Evolutionary conservation across 495 filamentous ascomycete species (phyloP).

Genomic region (Pyrenula aspistea): DNA sequence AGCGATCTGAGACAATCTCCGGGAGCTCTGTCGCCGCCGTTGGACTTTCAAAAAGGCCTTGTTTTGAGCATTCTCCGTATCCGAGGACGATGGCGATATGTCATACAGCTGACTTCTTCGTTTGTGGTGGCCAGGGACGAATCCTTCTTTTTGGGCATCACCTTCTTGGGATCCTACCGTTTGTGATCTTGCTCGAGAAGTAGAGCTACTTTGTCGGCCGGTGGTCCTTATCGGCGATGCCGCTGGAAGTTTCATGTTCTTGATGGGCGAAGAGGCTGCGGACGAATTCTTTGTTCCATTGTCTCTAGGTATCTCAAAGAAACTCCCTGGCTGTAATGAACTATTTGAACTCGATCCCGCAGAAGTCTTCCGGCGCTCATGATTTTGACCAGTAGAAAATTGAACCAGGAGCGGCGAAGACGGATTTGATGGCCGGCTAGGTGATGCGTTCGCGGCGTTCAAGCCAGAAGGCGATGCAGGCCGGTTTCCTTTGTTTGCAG

Average conservation of each 20-base stretch:
- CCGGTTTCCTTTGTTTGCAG: conserved; percentile 59
- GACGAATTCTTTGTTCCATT: conserved; percentile 49
- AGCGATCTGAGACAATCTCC: conserved; percentile 81
- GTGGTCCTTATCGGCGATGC: conserved; percentile 39
- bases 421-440: conserved; percentile 78
- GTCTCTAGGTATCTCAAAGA: conserved; percentile 58
- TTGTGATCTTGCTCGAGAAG: conserved; percentile 66
- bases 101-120: conserved; percentile 90
- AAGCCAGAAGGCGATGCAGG: conserved; percentile 75
- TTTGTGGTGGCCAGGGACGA: conserved; percentile 67
- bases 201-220: conserved; percentile 33
- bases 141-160: conserved; percentile 56
- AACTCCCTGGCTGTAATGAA: conserved; percentile 60
- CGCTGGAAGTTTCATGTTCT: conserved; percentile 46
- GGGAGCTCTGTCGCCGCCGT: conserved; percentile 77
- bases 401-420: conserved; percentile 89
- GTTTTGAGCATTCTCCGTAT: conserved; percentile 86
- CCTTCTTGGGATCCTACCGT: conserved; percentile 93
- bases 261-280: conserved; percentile 66
- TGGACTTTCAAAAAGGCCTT: conserved; percentile 91
- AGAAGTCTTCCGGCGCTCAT: conserved; percentile 67
- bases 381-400: conserved; percentile 70
- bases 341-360: conserved; percentile 69
- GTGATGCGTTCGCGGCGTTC: conserved; percentile 72
- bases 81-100: conserved; percentile 92